These are phyloP conservation scores for Ottelia alismoides DNA, from an alignment of 106 monocot genomes.

Conservation along the genomic window DNA sequence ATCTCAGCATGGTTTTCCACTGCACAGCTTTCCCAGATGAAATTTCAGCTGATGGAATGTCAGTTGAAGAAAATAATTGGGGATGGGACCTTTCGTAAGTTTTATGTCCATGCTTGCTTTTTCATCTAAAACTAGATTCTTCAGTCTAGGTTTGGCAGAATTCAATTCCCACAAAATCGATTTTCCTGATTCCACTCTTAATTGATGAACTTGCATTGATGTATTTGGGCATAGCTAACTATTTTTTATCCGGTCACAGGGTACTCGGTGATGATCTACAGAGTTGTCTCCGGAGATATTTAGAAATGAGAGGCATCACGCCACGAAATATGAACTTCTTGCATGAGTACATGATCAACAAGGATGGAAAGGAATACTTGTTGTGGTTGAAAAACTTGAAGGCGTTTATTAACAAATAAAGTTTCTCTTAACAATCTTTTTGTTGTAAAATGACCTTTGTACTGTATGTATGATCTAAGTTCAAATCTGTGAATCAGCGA, in stretches of 20 bases:
- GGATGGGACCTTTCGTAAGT: no score
- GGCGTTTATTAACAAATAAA: slow-evolving; percentile 29
- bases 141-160: neutral
- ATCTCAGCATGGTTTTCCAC: slow-evolving; percentile 35
- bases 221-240: no score
- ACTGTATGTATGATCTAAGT: no score
- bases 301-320: slow-evolving; percentile 55
- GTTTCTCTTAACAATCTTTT: no score
- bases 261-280: slow-evolving; percentile 75
- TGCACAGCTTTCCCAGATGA: slow-evolving; percentile 77
- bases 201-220: slow-evolving; percentile 62
- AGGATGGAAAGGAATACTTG: slow-evolving; percentile 64
- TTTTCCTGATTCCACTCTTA: slow-evolving; percentile 8
- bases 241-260: slow-evolving; percentile 13
- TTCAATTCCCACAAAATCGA: neutral
- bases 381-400: slow-evolving; percentile 51
- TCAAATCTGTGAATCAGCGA: no score
- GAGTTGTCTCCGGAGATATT: slow-evolving; percentile 55
- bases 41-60: slow-evolving; percentile 51
- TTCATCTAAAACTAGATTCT: slow-evolving; percentile 30
- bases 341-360: slow-evolving; percentile 83
- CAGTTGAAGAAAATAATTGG: slow-evolving; percentile 25
- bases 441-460: no score
- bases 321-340: slow-evolving; percentile 41
- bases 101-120: no score